Evolutionary conservation across 768 basidiomycete species (phyloP).

Genomic region (Mycena polygramma): DNA sequence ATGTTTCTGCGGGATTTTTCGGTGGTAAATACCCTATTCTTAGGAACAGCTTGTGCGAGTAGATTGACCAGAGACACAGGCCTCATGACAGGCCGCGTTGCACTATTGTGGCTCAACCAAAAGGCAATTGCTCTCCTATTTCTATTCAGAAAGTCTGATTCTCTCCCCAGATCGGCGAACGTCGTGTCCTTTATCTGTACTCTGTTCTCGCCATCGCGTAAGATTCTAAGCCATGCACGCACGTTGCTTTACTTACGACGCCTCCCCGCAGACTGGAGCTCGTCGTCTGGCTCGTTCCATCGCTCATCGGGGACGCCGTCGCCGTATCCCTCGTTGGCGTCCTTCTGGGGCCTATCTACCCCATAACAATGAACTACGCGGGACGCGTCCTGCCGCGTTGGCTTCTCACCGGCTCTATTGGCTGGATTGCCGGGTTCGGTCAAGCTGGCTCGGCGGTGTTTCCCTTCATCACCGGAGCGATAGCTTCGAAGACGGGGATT

Average conservation of each 20-base stretch:
- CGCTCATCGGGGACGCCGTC: conserved; percentile 73
- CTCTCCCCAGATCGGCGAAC: conserved; percentile 62
- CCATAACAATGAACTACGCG: conserved; percentile 79
- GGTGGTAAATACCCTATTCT: conserved; percentile 54
- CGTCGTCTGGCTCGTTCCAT: conserved; percentile 77
- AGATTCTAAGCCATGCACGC: neutral
- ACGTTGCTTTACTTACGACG: neutral
- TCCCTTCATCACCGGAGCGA: conserved; percentile 80
- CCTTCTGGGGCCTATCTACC: conserved; percentile 83
- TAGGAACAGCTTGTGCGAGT: neutral
- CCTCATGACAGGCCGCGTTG: conserved; percentile 68
- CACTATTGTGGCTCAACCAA: conserved; percentile 67
- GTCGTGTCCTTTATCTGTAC: conserved; percentile 66
- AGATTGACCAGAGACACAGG: conserved; percentile 50
- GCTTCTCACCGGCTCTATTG: conserved; percentile 74
- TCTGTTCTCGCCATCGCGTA: conserved; percentile 59
- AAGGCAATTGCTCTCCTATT: conserved; percentile 48
- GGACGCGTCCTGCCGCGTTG: conserved; percentile 77
- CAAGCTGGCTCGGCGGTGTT: conserved; percentile 79
- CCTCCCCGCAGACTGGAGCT: conserved; percentile 65
- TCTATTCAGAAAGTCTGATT: neutral
- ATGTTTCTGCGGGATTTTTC: conserved; percentile 70
- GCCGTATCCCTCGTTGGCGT: conserved; percentile 76
- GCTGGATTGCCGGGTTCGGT: conserved; percentile 78
- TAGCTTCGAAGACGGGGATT: conserved; percentile 74